A percentile compares a stretch with the other conserved stretches of the same genome.
Evolutionary conservation across 805 yeast species (phyloP).

Genomic region (Sugiyamaella smithiae): DNA sequence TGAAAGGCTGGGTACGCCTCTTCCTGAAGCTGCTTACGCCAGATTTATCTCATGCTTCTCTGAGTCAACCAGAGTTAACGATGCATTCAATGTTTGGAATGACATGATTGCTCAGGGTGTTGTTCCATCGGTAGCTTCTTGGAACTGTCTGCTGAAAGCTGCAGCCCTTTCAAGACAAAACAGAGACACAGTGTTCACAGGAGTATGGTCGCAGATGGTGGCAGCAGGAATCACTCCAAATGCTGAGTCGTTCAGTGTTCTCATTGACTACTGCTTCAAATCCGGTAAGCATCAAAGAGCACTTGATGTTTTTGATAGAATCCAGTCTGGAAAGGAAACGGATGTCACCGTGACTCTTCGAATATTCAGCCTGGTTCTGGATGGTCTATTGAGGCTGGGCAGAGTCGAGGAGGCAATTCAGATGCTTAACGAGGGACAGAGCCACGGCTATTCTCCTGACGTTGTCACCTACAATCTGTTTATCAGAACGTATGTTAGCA

Average conservation of each 20-base stretch:
- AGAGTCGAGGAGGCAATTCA: slow-evolving; percentile 46
- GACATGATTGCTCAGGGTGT: slow-evolving; percentile 41
- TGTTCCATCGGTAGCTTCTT: slow-evolving; percentile 45
- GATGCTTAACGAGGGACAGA: slow-evolving; percentile 36
- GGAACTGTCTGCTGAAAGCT: slow-evolving; percentile 59
- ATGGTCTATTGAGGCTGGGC: slow-evolving; percentile 43
- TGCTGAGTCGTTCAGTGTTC: slow-evolving; percentile 46
- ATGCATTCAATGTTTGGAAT: slow-evolving; percentile 47
- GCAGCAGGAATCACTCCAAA: slow-evolving; percentile 41
- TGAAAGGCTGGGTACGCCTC: slow-evolving; percentile 9
- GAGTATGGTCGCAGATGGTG: slow-evolving; percentile 40
- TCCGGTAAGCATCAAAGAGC: slow-evolving; percentile 44
- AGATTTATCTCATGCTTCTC: slow-evolving; percentile 32
- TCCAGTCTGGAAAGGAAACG: slow-evolving; percentile 35
- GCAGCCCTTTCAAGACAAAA: slow-evolving; percentile 36
- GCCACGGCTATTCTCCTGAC: slow-evolving; percentile 42
- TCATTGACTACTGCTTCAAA: slow-evolving; percentile 48
- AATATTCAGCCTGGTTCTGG: slow-evolving; percentile 45
- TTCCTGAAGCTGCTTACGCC: slow-evolving; percentile 30
- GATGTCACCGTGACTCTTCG: slow-evolving; percentile 37
- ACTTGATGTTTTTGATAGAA: slow-evolving; percentile 35
- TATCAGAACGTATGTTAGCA: slow-evolving; percentile 42
- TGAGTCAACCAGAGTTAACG: slow-evolving; percentile 26
- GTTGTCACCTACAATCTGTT: slow-evolving; percentile 52
- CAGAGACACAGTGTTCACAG: slow-evolving; percentile 27